Evolutionary conservation across 2,329 filamentous ascomycete species (phyloP), one percentile per base, ranked within the genome.

Genomic region (Apiospora pterosperma): DNA sequence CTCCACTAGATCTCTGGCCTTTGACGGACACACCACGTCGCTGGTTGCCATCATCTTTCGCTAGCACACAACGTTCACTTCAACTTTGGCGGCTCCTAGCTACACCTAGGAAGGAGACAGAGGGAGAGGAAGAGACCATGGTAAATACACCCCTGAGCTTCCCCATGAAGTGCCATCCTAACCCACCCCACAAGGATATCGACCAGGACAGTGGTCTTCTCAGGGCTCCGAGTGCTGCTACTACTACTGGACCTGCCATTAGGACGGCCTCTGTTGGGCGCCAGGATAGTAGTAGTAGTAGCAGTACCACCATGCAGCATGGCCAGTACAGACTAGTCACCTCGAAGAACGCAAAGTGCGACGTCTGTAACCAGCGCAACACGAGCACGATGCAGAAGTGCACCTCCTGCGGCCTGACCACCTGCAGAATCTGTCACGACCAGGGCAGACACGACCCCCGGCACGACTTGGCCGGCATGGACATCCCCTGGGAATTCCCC

Each of bases 331-430:
- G 25, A 2, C 64, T 64, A 21, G 39, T 69, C 6, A 31, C 34
- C 0, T 25, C 36, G 10, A 59, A 39, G 12, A 62, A 61, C 23
- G 28, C 61, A 0, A 64, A 28, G 4, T 69, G 68, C 55, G 62
- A 67, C 55, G 7, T 21, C 1, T 69, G 68, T 34, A 28, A 64
- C 14, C 48, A 59, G 7, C n/a, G 34, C 16, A 62, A 63, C 39
- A 36, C n/a, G 3, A 14, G 63, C 2, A 61, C 65, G 4, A 66
- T 70, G 58, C 67, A 69, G 25, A 66, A 65, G 41, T 70, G 69
- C 25, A 19, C 4, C 19, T 6, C 4, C 19, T 70, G 69, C 61
- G 61, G 59, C 34, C n/a, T 66, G 21, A 69, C 63, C 4, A 69
- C 67, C 10, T 70, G 69, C 28, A 14, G 42, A 1, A 5, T 21